Conservation (phyloP, 2,329 filamentous ascomycete genomes). For the Massarina eburnea region DNA sequence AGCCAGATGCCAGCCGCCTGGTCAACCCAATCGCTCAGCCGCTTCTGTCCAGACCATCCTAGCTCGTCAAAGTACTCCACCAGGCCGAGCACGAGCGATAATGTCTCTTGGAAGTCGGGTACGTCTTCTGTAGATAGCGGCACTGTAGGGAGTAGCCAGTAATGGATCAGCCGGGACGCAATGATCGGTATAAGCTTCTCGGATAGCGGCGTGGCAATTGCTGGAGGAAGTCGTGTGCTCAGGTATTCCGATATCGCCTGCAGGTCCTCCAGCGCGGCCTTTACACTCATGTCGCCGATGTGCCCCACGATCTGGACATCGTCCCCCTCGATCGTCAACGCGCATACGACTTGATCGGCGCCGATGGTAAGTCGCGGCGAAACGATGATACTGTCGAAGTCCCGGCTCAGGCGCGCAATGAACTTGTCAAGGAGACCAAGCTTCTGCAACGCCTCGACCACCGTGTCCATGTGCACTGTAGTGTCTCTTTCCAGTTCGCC, state of each 20-base stretch:
- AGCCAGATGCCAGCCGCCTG: slow-evolving; percentile 84
- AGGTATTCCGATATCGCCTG: slow-evolving; percentile 54
- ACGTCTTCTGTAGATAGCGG: slow-evolving; percentile 74
- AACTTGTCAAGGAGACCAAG: slow-evolving; percentile 52
- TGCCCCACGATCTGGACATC: slow-evolving; percentile 34
- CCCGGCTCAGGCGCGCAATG: slow-evolving; percentile 61
- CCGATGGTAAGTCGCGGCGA: slow-evolving; percentile 56
- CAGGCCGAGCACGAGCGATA: slow-evolving; percentile 67
- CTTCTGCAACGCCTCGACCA: slow-evolving; percentile 39
- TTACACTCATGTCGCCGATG: slow-evolving; percentile 30
- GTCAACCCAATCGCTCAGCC: slow-evolving; percentile 77
- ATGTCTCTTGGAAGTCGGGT: slow-evolving; percentile 67
- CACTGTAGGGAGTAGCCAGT: slow-evolving; percentile 76
- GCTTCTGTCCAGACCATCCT: slow-evolving; percentile 62
- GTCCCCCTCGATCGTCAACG: slow-evolving; percentile 38
- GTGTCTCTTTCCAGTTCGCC: slow-evolving; percentile 46
- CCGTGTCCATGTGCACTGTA: slow-evolving; percentile 33
- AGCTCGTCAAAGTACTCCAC: slow-evolving; percentile 63
- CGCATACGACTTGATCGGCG: slow-evolving; percentile 38
- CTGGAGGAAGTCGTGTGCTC: slow-evolving; percentile 51
- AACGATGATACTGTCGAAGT: slow-evolving; percentile 63
- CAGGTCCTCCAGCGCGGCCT: slow-evolving; percentile 33
- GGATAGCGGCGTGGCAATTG: slow-evolving; percentile 60
- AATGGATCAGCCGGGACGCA: slow-evolving; percentile 66
- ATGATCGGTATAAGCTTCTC: slow-evolving; percentile 70